Base-by-base conservation (phyloP, 345 rosid genomes). In the Microcos paniculata region DNA sequence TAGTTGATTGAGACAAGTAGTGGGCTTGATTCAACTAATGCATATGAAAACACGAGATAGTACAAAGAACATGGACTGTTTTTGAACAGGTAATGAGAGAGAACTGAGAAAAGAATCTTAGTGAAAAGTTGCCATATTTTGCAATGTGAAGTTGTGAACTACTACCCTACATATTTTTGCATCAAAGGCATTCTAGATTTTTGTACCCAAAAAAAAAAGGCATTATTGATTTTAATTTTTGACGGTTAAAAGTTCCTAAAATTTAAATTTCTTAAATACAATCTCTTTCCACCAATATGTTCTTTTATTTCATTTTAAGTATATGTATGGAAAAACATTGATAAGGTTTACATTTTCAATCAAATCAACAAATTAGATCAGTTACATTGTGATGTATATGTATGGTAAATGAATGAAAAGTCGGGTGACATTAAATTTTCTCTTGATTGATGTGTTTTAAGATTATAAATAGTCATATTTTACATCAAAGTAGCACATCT, bases 21-120 rank as follows among this genome's bases (percentile, higher is more conserved):
- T 53, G 58, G 28, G 59, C 4, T 21, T 14, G 6, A 53, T 55
- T 55, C 59, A 55, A 24, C 8, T 24, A 1, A 68, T 46, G 40
- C 15, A 28, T 26, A 46, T 26, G 14, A 6, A 15, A 49, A 48
- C 13, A 68, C 16, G 9, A 68, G 6, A 68, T 13, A 65, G 4
- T 8, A 68, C 51, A 68, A 68, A 48, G 18, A 42, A 3, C 24
- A 68, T 68, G 72, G 72, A 57, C 28, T 23, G 61, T 56, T 57
- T 13, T 4, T 24, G 15, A 1, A 57, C 18, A 57, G 5, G 33
- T 24, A 24, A 24, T 3, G 1, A 6, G 4, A 4, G 45, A 24
- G 23, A 40, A 2, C n/a, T n/a, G n/a, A 3, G 46, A 67, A 18
- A 66, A 45, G 6, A 43, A 66, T 43, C 13, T 0, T 35, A 35